Conservation (phyloP, 257 asterid species). For the Voacanga thouarsii region DNA sequence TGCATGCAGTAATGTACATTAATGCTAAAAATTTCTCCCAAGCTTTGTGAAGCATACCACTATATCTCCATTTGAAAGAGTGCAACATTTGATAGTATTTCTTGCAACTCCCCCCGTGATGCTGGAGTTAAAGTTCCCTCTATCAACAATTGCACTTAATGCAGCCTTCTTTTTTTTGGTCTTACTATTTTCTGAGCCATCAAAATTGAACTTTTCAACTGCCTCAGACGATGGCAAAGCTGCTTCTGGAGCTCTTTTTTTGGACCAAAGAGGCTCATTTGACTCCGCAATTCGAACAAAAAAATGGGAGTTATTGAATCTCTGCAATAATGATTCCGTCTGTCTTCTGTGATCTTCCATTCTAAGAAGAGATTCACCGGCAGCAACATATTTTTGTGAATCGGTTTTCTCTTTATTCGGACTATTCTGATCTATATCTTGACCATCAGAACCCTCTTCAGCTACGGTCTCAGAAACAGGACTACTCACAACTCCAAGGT, state of each 20-base stretch:
- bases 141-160: conserved; percentile 61
- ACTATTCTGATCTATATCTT: conserved; percentile 37
- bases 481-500: conserved; percentile 30
- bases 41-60: conserved; percentile 69
- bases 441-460: conserved; percentile 30
- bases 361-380: conserved; percentile 86
- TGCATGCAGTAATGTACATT: not conserved
- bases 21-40: not conserved
- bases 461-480: conserved; percentile 28
- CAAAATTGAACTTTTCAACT: conserved; percentile 37
- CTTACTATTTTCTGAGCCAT: conserved; percentile 38
- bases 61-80: conserved; percentile 91
- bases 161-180: conserved; percentile 36
- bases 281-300: conserved; percentile 83
- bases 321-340: conserved; percentile 62
- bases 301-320: conserved; percentile 76
- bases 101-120: conserved; percentile 93
- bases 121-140: conserved; percentile 73
- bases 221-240: conserved; percentile 30
- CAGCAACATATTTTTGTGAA: conserved; percentile 44
- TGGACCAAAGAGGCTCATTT: conserved; percentile 84
- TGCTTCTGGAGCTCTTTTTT: conserved; percentile 48
- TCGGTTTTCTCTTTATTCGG: conserved; percentile 32
- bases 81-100: conserved; percentile 73
- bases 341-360: conserved; percentile 82